Conservation (phyloP, 805 yeast species). For the Wickerhamomyces subpelliculosus region DNA sequence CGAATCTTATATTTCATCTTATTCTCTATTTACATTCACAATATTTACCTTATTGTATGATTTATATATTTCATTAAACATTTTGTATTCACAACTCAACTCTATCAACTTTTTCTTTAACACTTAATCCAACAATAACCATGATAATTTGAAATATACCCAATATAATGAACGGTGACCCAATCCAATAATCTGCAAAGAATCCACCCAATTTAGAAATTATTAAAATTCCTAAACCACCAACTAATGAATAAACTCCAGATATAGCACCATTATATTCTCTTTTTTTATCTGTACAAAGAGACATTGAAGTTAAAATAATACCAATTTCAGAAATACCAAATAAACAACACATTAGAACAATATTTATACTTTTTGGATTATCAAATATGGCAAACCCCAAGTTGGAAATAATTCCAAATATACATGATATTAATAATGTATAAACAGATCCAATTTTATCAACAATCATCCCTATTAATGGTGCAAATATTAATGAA, state of each 20-base stretch:
- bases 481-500: constrained; percentile 54
- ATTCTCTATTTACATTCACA: no score
- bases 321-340: constrained; percentile 60
- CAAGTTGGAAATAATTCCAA: constrained; percentile 39
- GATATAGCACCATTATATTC: constrained; percentile 55
- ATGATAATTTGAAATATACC: constrained; percentile 32
- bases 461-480: constrained; percentile 57
- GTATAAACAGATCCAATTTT: constrained; percentile 29
- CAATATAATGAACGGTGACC: constrained; percentile 52
- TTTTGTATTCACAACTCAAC: no score
- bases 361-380: constrained; percentile 30
- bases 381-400: constrained; percentile 25
- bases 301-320: constrained; percentile 57
- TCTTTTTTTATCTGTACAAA: constrained; percentile 40
- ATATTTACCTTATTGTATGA: no score
- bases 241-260: constrained; percentile 63
- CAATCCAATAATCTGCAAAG: constrained; percentile 48
- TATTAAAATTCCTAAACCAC: constrained; percentile 60
- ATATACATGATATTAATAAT: constrained; percentile 30
- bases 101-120: no score
- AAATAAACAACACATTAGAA: constrained; percentile 35
- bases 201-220: constrained; percentile 57
- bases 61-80: no score
- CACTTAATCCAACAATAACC: constrained; percentile 12
- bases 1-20: no score